Base-by-base conservation (phyloP, 345 rosid species). In the Draba incana region DNA sequence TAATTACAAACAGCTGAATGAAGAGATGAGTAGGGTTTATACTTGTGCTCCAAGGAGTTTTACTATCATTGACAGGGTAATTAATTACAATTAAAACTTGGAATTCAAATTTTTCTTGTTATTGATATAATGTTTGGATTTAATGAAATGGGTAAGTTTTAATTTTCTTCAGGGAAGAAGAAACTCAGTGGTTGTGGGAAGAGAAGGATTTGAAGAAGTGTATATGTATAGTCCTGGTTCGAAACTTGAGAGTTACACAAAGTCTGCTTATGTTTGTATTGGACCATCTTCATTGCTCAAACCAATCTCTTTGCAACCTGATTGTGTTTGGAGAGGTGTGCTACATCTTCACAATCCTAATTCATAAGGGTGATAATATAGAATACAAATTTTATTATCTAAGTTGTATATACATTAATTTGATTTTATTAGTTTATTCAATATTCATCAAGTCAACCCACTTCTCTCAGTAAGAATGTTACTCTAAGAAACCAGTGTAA, bases 171-270 rank as follows among this genome's bases (percentile, higher is more conserved):
- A 93, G 97, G 94, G 98, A 12, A 82, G 90, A 80, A 84, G 97
- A 64, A 90, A 88, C 85, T 90, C 97, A 3, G 83, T 93, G 37
- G 76, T 67, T 15, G 74, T 86, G 44, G 86, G 88, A 68, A 79
- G 96, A 74, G 82, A 78, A 3, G 96, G 96, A 5, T 87, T 88
- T 33, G 80, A 85, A 25, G 97, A 88, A 78, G 69, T 90, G 46
- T 93, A 93, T 68, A 66, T 93, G 60, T 81, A 79, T 74, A 93
- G 98, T 64, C 97, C 98, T 8, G 96, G 98, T 13, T 86, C 96
- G 10, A 77, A 28, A 30, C 80, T 85, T 68, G 93, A 85, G 66
- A 79, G 73, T 68, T 88, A 88, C 47, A 77, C 89, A 62, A 85
- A 79, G 78, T 90, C 86, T 72, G 83, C 94, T 55, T 93, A 78